Evolutionary conservation across 306 rosid genomes (phyloP).

Genomic region (Senna tora): DNA sequence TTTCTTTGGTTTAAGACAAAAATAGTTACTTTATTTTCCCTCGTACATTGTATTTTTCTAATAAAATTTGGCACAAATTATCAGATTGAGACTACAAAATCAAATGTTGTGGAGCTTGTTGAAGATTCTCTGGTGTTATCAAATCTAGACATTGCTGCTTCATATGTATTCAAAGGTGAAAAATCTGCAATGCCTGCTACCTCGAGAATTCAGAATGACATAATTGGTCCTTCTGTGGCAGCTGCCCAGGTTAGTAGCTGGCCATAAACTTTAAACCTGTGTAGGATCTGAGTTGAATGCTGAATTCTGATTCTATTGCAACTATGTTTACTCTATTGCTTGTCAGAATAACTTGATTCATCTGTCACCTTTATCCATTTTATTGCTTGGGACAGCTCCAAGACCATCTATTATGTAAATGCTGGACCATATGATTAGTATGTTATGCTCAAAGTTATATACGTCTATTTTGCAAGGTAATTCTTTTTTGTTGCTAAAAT

Average conservation of each 20-base stretch:
- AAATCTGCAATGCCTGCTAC: constrained; percentile 61
- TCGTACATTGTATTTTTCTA: constrained; percentile 19
- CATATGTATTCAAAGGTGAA: constrained; percentile 77
- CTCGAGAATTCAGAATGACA: constrained; percentile 77
- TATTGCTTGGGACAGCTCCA: constrained; percentile 35
- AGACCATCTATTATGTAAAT: constrained; percentile 6
- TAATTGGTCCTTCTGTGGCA: constrained; percentile 65
- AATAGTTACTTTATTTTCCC: constrained; percentile 1
- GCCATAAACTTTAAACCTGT: constrained; percentile 19
- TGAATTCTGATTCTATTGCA: constrained; percentile 27
- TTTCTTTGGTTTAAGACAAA: constrained; percentile 28
- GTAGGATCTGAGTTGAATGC: constrained; percentile 21
- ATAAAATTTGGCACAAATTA: constrained; percentile 33
- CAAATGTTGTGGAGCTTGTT: constrained; percentile 68
- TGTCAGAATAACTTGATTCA: constrained; percentile 29
- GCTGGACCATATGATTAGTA: constrained; percentile 22
- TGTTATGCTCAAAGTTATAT: constrained; percentile 5
- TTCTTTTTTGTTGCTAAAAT: constrained; percentile 30
- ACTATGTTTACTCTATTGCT: constrained; percentile 21
- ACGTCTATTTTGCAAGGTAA: constrained; percentile 26
- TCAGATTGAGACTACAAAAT: constrained; percentile 84
- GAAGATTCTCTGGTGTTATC: constrained; percentile 78
- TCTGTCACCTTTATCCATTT: constrained; percentile 19
- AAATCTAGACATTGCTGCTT: constrained; percentile 77
- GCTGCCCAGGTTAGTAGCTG: constrained; percentile 69